Base-by-base conservation (phyloP, 2,329 filamentous ascomycete genomes). In the Alternaria rosae region DNA sequence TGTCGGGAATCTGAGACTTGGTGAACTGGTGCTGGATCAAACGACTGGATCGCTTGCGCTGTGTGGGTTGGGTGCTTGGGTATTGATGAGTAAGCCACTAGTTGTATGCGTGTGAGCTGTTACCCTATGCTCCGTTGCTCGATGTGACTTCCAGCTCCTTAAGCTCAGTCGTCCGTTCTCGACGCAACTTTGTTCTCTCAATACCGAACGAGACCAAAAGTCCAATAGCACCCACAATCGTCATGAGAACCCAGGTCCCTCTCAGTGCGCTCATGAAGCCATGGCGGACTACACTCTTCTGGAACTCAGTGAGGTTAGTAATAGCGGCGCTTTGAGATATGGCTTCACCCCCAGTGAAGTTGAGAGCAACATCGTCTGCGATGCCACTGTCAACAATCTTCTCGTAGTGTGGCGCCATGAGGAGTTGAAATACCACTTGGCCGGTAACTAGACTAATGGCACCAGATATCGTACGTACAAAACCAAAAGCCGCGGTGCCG, bases 171-270 rank as follows among this genome's bases (percentile, higher is more conserved):
- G 25, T 30, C 21, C 45, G 13, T 11, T 61, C 35, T 4, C 62
- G 56, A 44, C 61, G 61, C n/a, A 79, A 51, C 43, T 64, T 78
- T 10, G 68, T 67, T 57, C 77, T 73, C 42, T 70, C 69, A 28
- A 79, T 78, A 0, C 77, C 76, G 38, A 78, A 76, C 20, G 76
- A 77, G 2, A 75, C 59, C 4, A 71, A 13, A 42, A 79, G 58
- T 0, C 77, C 78, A 11, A 78, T 6, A 0, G 61, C 72, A 28
- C 82, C 82, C 1, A 83, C 64, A 7, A 81, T 73, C 0, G 81
- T 79, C 58, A 84, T 86, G 54, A 85, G 80, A 42, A 86, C 83
- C 82, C 84, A 86, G 67, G 84, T 82, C 26, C 82, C 81, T 60
- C 77, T 81, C 51, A 86, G 70, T 4, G 81, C 78, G 30, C 74